phyloP scores from a whole-genome alignment of 2,329 filamentous ascomycete genomes.

The Alternaria infectoria region DNA sequence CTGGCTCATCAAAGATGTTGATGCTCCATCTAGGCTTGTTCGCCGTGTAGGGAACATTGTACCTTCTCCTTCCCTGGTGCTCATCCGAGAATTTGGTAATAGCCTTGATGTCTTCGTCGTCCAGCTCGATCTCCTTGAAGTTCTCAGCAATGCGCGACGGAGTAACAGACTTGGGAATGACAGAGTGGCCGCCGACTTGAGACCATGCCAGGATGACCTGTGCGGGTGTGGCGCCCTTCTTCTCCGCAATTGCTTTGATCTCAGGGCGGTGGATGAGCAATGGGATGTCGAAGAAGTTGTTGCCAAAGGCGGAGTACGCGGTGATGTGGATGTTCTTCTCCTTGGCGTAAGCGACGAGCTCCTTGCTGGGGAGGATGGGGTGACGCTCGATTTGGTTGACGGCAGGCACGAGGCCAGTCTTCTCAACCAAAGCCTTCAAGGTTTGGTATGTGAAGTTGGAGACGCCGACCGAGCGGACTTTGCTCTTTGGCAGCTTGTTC shows the following conservation, averaged over 20 bases:
- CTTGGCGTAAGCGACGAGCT: slow-evolving; percentile 37
- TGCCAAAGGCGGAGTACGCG: slow-evolving; percentile 52
- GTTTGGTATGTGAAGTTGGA: slow-evolving; percentile 43
- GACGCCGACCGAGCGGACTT: slow-evolving; percentile 39
- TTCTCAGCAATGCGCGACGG: slow-evolving; percentile 37
- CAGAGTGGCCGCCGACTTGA: slow-evolving; percentile 63
- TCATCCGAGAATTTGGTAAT: slow-evolving; percentile 54
- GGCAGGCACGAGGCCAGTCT: slow-evolving; percentile 40
- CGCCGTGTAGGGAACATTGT: slow-evolving; percentile 49
- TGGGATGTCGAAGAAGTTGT: slow-evolving; percentile 53
- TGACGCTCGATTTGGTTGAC: slow-evolving; percentile 43
- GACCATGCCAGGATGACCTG: slow-evolving; percentile 88
- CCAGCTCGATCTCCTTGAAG: slow-evolving; percentile 37
- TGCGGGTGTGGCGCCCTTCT: slow-evolving; percentile 69
- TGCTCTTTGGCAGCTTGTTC: slow-evolving; percentile 48
- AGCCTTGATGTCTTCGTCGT: slow-evolving; percentile 31
- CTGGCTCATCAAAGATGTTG: slow-evolving; percentile 61
- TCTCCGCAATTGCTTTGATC: slow-evolving; percentile 70
- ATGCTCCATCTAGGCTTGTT: slow-evolving; percentile 63
- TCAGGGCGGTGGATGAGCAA: slow-evolving; percentile 73
- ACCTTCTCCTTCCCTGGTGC: slow-evolving; percentile 66
- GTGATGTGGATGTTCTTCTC: slow-evolving; percentile 43
- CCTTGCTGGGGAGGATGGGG: slow-evolving; percentile 36
- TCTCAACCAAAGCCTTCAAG: slow-evolving; percentile 62
- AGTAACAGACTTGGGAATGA: slow-evolving; percentile 42